Evolutionary conservation across 768 basidiomycete genomes (phyloP).

Genomic region (Serendipita sp.): DNA sequence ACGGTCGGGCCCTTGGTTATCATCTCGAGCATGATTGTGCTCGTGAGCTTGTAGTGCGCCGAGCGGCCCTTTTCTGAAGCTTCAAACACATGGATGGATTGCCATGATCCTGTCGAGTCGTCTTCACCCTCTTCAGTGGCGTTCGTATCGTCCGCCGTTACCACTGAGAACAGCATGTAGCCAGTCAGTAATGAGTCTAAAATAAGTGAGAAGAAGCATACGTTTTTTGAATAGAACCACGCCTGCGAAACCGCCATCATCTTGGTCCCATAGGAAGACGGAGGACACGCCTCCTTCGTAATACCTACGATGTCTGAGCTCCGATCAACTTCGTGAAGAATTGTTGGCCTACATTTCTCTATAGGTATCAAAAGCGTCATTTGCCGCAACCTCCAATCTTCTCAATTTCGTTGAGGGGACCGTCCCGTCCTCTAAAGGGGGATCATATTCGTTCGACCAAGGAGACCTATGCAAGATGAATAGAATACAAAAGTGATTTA

Average conservation of each 20-base stretch:
- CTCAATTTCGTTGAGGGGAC: conserved; percentile 69
- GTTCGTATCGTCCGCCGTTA: conserved; percentile 8
- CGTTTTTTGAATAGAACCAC: conserved; percentile 94
- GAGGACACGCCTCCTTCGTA: conserved; percentile 96
- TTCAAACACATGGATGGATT: conserved; percentile 97
- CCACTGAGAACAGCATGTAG: background rate
- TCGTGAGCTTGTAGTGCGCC: conserved; percentile 94
- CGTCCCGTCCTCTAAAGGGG: conserved; percentile 78
- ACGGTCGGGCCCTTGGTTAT: conserved; percentile 92
- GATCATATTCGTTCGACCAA: conserved; percentile 95
- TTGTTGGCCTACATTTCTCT: conserved; percentile 58
- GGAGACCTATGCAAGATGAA: conserved; percentile 50
- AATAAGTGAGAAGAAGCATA: conserved; percentile 20
- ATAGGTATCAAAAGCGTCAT: conserved; percentile 95
- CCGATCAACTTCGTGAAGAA: background rate
- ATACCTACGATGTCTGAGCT: conserved; percentile 37
- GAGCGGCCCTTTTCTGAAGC: conserved; percentile 78
- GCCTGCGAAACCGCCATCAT: conserved; percentile 91
- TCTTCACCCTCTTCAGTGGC: conserved; percentile 2
- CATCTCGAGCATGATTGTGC: conserved; percentile 92
- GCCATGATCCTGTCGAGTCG: conserved; percentile 69
- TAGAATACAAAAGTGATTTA: conserved; percentile 3
- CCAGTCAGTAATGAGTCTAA: background rate
- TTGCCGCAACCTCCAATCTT: conserved; percentile 81
- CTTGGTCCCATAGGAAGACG: conserved; percentile 95